Evolutionary conservation across 768 basidiomycete genomes (phyloP).

Genomic region (Rhizopogon vinicolor): DNA sequence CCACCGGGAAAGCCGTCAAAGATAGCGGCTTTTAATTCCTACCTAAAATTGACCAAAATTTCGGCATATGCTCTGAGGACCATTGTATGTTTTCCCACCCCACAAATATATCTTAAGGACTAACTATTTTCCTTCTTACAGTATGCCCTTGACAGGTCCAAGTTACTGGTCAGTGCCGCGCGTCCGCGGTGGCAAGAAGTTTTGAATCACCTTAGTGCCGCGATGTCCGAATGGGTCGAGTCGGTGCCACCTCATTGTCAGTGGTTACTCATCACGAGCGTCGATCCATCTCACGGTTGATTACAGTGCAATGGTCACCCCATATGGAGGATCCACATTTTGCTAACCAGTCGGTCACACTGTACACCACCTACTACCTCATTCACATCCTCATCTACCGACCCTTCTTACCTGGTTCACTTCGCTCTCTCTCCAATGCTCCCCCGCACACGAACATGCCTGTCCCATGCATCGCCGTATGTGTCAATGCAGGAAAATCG

Average conservation of each 20-base stretch:
- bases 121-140: conserved; percentile 20
- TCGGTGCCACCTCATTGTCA: conserved; percentile 63
- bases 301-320: conserved; percentile 56
- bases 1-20: conserved; percentile 54
- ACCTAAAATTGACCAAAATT: conserved; percentile 64
- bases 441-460: conserved; percentile 26
- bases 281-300: conserved; percentile 1
- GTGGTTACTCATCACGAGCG: conserved; percentile 14
- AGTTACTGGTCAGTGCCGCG: conserved; percentile 47
- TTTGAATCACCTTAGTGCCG: conserved; percentile 61
- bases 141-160: conserved; percentile 72
- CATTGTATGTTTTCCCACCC: conserved; percentile 41
- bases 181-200: conserved; percentile 54
- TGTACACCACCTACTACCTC: conserved; percentile 58
- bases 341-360: conserved; percentile 51
- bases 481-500: conserved; percentile 56
- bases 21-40: conserved; percentile 58
- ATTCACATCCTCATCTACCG: conserved; percentile 66
- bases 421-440: conserved; percentile 18
- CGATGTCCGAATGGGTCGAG: conserved; percentile 70
- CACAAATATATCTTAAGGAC: not conserved
- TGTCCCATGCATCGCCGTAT: conserved; percentile 52
- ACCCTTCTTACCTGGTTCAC: conserved; percentile 52
- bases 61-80: conserved; percentile 66
- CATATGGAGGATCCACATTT: conserved; percentile 42